Evolutionary conservation across 495 filamentous ascomycete species (phyloP), one percentile per base, ranked within the genome.

Genomic region (Apodospora peruviana): DNA sequence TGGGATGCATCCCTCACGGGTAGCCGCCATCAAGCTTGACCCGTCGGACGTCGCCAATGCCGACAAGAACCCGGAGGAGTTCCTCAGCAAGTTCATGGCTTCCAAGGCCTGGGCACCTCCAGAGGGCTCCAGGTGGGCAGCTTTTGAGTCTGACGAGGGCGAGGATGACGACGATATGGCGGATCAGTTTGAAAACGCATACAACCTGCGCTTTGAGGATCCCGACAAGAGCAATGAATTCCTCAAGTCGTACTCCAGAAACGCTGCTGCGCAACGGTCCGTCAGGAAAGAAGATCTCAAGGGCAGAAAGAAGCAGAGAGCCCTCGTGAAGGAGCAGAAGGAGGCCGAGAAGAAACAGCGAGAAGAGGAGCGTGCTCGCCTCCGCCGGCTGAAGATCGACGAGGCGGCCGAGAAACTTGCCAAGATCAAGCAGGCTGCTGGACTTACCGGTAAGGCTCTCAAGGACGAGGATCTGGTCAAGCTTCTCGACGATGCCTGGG

Each of bases 131-230:
- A 72, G 79, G 21, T 86, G 83, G 56, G 71, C 86, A 42, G 85
- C 90, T 7, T 85, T 98, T 45, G 90, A 96, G 49, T 94, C 89
- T 0, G 93, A 98, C 55, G 93, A 96, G 45, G 87, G 86, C 18
- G 87, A 91, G 43, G 87, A 90, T 29, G 86, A 90, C 23, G 85
- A 90, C 41, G 74, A 81, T 12, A 77, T 82, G 21, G 91, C 91
- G 27, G 93, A 98, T 21, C 79, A 80, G 22, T 90, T 90, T 55
- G 93, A 98, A 64, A 78, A 85, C 45, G 91, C 90, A n/a, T 98
- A 94, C 71, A 98, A 98, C 66, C 72, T 96, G 66, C 86, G 93
- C 20, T 98, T 98, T 58, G 93, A 98, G 59, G 86, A 98, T 57
- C 90, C 93, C 1, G 76, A 75, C 56, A 85, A 83, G 53, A 78